Evolutionary conservation across 1,284 basidiomycete species (phyloP).

Genomic region (Trichosporon faecale): DNA sequence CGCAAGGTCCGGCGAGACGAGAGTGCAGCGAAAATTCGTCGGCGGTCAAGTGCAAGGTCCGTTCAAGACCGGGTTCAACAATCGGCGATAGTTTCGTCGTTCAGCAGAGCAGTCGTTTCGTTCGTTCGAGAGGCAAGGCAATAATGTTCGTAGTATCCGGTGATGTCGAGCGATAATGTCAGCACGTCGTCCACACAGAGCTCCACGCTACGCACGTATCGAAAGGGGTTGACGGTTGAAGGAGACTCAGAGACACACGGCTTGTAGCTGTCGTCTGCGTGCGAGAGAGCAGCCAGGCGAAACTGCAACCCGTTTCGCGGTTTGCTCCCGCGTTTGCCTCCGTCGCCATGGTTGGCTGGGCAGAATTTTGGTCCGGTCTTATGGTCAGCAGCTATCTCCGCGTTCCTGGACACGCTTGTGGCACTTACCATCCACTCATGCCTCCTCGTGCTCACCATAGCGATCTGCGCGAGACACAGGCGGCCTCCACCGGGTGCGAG

Average conservation of each 20-base stretch:
- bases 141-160: not conserved
- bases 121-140: not conserved
- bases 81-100: constrained; percentile 9
- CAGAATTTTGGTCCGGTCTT: constrained; percentile 13
- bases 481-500: not conserved
- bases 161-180: not conserved
- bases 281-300: not conserved
- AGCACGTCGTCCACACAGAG: not conserved
- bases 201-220: constrained; percentile 2
- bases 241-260: not conserved
- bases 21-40: not conserved
- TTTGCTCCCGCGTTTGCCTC: not conserved
- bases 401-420: not conserved
- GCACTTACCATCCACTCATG: not conserved
- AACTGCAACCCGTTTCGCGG: not conserved
- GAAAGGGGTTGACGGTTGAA: constrained; percentile 1
- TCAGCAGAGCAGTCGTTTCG: not conserved
- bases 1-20: not conserved
- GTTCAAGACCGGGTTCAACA: constrained; percentile 17
- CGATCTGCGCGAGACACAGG: no score
- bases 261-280: not conserved
- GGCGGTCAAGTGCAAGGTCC: no score
- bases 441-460: not conserved
- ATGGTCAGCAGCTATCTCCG: not conserved
- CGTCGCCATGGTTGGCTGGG: not conserved